Evolutionary conservation across 2,329 filamentous ascomycete species (phyloP), one percentile per base, ranked within the genome.

Genomic region (Lachnellula hyalina): DNA sequence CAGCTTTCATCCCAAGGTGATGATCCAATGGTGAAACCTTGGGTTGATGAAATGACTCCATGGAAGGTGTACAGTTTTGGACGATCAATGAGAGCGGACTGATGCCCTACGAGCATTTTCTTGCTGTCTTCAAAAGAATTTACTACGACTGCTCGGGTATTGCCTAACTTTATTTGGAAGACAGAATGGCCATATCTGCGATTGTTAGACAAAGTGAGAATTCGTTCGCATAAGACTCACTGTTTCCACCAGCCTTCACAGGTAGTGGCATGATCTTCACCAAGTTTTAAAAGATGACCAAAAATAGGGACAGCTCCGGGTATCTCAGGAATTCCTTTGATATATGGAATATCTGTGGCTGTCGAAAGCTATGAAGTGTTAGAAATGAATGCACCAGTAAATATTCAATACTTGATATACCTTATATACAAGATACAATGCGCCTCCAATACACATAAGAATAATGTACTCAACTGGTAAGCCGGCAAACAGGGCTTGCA

Each of bases 1-100:
- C 87, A 90, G 2, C 84, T 89, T 50, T 90, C 88, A 58, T 92
- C 87, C 86, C 89, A 94, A 0, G 89, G 89, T 0, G 87, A 91
- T 0, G 89, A 90, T 1, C 89, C 89, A 57, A 94, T 90, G 0
- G 89, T 93, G 70, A 90, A 88, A 6, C 88, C 88, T 78, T 83
- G 1, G 87, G 76, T 78, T 12, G 68, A 72, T 60, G 72, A 75
- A 15, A 81, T 79, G 48, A 80, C 69, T 2, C 75, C 77, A 57
- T 81, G 78, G 64, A 81, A 81, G 0, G 78, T 80, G 59, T 78
- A 79, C 1, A 80, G 68, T 34, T 71, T 79, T 0, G 76, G 77
- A 0, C 76, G 70, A 58, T 78, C 75, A 38, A 80, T 78, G 7
- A 79, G 65, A 3, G 77, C 77, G 21, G 75, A 75, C 54, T 78